phyloP scores from a whole-genome alignment of 202 grass and related monocot species.

The Carex arenaria region DNA sequence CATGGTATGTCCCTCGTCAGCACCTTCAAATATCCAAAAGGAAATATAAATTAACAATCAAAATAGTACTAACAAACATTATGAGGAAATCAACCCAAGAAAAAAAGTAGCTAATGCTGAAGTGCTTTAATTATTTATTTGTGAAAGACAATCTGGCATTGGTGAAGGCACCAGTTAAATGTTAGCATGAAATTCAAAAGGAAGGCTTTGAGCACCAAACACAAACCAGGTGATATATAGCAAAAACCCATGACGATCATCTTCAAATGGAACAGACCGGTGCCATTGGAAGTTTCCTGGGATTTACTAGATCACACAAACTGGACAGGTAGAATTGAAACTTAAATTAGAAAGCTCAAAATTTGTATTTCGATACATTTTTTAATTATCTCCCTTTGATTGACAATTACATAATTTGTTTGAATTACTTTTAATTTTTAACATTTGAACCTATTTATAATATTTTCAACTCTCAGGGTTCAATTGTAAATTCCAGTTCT shows the following conservation, averaged over 20 bases:
- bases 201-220: neutral
- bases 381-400: no score
- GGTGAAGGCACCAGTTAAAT: neutral
- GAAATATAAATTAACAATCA: neutral
- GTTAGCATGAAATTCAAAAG: conserved; percentile 8
- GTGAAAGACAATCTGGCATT: neutral
- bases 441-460: no score
- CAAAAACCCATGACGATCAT: neutral
- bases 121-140: neutral
- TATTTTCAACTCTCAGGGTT: no score
- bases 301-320: neutral
- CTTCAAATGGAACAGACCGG: neutral
- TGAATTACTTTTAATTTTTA: no score
- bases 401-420: no score
- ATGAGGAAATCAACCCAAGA: neutral
- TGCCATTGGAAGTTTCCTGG: neutral
- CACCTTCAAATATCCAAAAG: conserved; percentile 57
- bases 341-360: no score
- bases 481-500: no score
- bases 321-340: neutral
- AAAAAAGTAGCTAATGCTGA: neutral
- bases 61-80: neutral
- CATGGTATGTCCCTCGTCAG: conserved; percentile 97
- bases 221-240: neutral
- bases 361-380: no score